Evolutionary conservation across 129 eudicot species (phyloP), one percentile per base, ranked within the genome.

Genomic region (Lactuca saligna): DNA sequence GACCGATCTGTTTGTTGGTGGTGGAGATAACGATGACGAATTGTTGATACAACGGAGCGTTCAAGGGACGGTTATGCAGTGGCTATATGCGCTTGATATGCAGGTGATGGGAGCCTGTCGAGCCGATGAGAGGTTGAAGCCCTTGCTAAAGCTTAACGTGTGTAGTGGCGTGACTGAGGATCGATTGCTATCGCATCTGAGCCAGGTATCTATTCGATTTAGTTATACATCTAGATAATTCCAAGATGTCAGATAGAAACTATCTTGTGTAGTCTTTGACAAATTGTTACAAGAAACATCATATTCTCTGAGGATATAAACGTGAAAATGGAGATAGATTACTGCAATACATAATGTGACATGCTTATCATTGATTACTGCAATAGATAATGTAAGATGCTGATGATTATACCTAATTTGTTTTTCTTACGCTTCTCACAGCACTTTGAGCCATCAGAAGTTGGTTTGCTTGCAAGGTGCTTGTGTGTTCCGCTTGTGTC

Each of bases 371-470:
- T 53, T n/a, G 17, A 46, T 46, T 46, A 42, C 51, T 46, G 57
- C 57, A 15, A 53, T 53, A 15, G 15, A 53, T 53, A n/a, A 15
- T 53, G 29, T 17, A 2, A 53, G 15, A 15, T 53, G 57, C 57
- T 6, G 57, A 53, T 17, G 57, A 14, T 15, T 53, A 53, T 14
- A 16, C 57, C 57, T 53, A 53, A 53, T 53, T 17, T 63, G 32
- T 7, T 49, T 65, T 29, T 65, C 20, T 32, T 12, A 9, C 31
- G 46, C 12, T 46, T 46, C 50, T 39, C 12, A 35, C 90, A 93
- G 98, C 88, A 93, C 75, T 93, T 93, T 81, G 95, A 93, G 77
- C 86, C 96, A 7, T 82, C 88, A 44, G 98, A 93, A 80, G 95
- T 93, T 50, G 98, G 95, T 32, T 55, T 89, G 85, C 86, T 93